Evolutionary conservation across 73 alveolate species (phyloP).

Genomic region (Tetrahymena malaccensis): DNA sequence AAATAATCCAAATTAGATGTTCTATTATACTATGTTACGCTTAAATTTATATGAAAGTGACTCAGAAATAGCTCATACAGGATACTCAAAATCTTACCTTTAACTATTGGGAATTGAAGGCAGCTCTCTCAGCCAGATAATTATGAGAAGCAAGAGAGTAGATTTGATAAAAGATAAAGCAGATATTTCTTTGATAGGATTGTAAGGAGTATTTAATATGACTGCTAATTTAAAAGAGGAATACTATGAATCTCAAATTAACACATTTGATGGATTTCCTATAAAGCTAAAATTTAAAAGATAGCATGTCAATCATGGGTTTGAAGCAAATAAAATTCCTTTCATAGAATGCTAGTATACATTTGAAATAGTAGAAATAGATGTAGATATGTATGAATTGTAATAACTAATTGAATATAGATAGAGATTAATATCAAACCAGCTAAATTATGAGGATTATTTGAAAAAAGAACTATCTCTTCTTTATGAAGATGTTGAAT

Average conservation of each 20-base stretch:
- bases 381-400: not conserved
- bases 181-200: not conserved
- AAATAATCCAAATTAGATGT: not conserved
- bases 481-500: not conserved
- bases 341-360: not conserved
- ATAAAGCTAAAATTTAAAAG: not conserved
- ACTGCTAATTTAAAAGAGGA: not conserved
- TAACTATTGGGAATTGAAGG: not conserved
- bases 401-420: not conserved
- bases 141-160: not conserved
- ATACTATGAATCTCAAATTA: not conserved
- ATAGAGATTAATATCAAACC: not conserved
- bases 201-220: not conserved
- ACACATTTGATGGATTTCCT: not conserved
- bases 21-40: not conserved
- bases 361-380: not conserved
- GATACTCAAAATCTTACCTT: not conserved
- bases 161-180: not conserved
- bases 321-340: not conserved
- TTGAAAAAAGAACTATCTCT: not conserved
- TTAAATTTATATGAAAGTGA: not conserved
- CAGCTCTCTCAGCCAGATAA: not conserved
- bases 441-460: not conserved
- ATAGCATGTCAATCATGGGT: not conserved
- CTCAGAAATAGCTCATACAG: not conserved